phyloP scores from a whole-genome alignment of 352 stramenopile genomes.

The Achlya hypogyna region DNA sequence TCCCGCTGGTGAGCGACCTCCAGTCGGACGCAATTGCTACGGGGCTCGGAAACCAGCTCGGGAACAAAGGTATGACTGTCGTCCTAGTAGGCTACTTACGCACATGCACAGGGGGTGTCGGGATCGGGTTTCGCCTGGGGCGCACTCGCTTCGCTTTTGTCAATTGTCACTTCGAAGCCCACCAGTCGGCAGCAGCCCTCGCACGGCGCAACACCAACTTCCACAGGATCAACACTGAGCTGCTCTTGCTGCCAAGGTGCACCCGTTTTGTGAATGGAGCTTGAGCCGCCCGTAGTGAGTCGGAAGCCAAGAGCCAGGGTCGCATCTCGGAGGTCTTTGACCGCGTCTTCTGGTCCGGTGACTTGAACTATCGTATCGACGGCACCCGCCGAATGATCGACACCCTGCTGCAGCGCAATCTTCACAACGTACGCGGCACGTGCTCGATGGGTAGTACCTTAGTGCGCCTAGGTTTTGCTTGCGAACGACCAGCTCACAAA shows the following conservation, averaged over 20 bases:
- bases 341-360: constrained; percentile 89
- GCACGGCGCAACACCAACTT: constrained; percentile 89
- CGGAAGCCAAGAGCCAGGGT: background rate
- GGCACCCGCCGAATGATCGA: constrained; percentile 85
- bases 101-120: constrained; percentile 55
- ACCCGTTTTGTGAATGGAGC: background rate
- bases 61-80: constrained; percentile 85
- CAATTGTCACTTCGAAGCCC: constrained; percentile 90
- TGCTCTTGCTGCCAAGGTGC: constrained; percentile 41
- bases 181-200: constrained; percentile 72
- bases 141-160: constrained; percentile 86
- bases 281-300: background rate
- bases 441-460: background rate
- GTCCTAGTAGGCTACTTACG: background rate
- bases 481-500: constrained; percentile 86
- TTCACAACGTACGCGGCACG: constrained; percentile 37
- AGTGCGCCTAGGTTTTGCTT: constrained; percentile 37
- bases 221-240: constrained; percentile 69
- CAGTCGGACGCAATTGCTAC: constrained; percentile 87
- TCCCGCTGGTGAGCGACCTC: constrained; percentile 79
- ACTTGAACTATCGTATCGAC: constrained; percentile 93
- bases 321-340: constrained; percentile 64
- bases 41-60: constrained; percentile 89
- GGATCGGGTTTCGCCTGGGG: constrained; percentile 74
- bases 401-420: constrained; percentile 47